A percentile compares a stretch with the other conserved stretches of the same genome.
Conservation (phyloP, 169 alveolate genomes). For the Cryptosporidium sp. region DNA sequence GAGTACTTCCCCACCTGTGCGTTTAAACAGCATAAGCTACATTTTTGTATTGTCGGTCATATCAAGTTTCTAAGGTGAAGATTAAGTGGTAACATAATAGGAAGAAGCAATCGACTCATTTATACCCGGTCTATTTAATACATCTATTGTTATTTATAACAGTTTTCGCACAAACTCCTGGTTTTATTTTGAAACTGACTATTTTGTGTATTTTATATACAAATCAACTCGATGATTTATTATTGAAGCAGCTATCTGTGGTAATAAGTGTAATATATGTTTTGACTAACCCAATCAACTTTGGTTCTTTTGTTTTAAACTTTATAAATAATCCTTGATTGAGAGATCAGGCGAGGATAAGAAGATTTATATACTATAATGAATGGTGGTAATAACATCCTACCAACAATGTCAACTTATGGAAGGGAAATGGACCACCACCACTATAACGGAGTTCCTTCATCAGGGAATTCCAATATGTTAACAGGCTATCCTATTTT, state of each 20-base stretch:
- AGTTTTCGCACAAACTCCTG: neutral
- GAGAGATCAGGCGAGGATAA: slow-evolving; percentile 40
- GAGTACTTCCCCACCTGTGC: slow-evolving; percentile 7
- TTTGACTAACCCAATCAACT: neutral
- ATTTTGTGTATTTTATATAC: neutral
- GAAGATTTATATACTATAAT: slow-evolving; percentile 16
- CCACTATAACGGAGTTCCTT: slow-evolving; percentile 59
- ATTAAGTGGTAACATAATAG: slow-evolving; percentile 3
- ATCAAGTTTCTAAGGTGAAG: slow-evolving; percentile 3
- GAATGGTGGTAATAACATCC: slow-evolving; percentile 67
- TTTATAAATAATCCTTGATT: slow-evolving; percentile 7
- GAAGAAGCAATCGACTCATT: neutral
- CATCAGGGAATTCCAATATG: slow-evolving; percentile 69
- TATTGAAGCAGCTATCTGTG: slow-evolving; percentile 5
- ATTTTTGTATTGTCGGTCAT: neutral
- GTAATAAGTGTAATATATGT: slow-evolving; percentile 27
- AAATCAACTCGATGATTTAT: slow-evolving; percentile 16
- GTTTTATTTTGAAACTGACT: neutral
- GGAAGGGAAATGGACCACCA: slow-evolving; percentile 73
- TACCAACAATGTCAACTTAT: slow-evolving; percentile 66
- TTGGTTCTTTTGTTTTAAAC: slow-evolving; percentile 1
- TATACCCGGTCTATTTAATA: neutral
- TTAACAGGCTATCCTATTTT: slow-evolving; percentile 60
- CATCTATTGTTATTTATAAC: neutral
- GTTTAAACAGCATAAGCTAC: neutral